Base-by-base conservation (phyloP, 192 early-diverging fungal genomes). In the Coemansia asiatica region DNA sequence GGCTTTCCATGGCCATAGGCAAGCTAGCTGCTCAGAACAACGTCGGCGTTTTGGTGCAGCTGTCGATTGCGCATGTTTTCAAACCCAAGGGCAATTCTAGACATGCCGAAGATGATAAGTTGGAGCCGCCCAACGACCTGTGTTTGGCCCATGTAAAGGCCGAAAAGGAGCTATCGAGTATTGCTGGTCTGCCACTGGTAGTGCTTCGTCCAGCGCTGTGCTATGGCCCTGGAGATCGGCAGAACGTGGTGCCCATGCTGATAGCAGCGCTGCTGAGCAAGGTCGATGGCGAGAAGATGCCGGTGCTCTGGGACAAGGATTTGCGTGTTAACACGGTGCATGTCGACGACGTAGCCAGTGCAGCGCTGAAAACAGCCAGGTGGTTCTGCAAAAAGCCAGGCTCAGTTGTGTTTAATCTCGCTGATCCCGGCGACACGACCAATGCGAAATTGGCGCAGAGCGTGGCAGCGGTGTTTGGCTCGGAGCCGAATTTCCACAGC, bases 271-370 rank as follows among this genome's bases (percentile, higher is more conserved):
- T 92, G 48, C 89, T 98, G 15, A 96, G 96, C 76, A 74, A 90
- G 47, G 85, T 87, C 25, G 64, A 89, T 25, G 83, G 87, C 35
- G 90, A 95, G 72, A 88, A 91, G 64, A 97, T 98, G 96, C 91
- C 91, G 29, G 85, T 95, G 44, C 78, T 98, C 47, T 98, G 96
- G 96, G 92, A 90, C 29, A 91, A 92, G 64, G 92, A 91, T 60
- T 70, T 97, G 40, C 91, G 91, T 58, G 86, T 97, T 69, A 95
- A 93, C 79, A 98, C 96, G 1, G 95, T 98, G 10, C 96, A 98
- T 75, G 94, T 98, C 0, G 29, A 61, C 19, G 96, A 98, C 71
- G 95, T 96, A 2, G 73, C 78, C 2, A 61, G 78, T 13, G 90
- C 90, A 3, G 76, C 84, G n/a, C 80, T 88, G 70, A 78, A 84